Percentiles rank a stretch among this genome's conserved stretches.
These are phyloP conservation scores for Chlamydomonas reinhardtii DNA, from an alignment of 163 green algal genomes.

Conservation along the genomic window DNA sequence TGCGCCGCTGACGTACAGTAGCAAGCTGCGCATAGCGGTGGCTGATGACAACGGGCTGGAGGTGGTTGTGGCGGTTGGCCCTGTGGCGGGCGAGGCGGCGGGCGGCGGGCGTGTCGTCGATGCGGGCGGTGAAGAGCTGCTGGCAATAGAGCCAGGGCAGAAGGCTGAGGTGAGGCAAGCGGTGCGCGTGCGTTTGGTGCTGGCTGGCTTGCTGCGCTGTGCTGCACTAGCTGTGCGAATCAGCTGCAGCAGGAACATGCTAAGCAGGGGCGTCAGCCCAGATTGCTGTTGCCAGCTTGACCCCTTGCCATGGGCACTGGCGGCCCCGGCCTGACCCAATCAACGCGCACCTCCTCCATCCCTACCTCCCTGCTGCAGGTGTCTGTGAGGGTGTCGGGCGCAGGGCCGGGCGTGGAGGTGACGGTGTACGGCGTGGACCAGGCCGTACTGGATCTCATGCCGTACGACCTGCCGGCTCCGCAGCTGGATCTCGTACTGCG, in stretches of 20 bases:
- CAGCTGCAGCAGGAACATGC: no score
- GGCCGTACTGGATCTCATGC: constrained; percentile 68
- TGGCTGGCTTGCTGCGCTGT: no score
- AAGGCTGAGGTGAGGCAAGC: background rate
- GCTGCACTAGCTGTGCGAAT: no score
- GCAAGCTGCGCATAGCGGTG: no score
- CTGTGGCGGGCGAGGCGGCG: background rate
- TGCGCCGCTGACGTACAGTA: background rate
- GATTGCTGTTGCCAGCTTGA: no score
- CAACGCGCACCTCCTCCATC: no score
- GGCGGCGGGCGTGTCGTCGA: background rate
- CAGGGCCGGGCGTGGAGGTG: background rate
- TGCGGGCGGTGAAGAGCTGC: background rate
- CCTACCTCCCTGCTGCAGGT: background rate
- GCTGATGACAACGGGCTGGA: background rate
- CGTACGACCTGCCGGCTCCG: constrained; percentile 52
- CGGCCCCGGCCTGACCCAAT: no score
- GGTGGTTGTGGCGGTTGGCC: background rate
- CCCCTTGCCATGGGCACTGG: no score
- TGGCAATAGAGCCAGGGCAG: background rate
- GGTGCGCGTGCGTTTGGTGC: no score
- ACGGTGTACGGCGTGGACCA: constrained; percentile 64
- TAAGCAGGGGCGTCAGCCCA: no score
- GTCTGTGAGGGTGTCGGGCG: background rate
- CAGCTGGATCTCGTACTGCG: background rate